These are phyloP conservation scores for Davidsoniella neocaledoniae DNA, from an alignment of 2,329 filamentous ascomycete genomes.

Conservation along the genomic window DNA sequence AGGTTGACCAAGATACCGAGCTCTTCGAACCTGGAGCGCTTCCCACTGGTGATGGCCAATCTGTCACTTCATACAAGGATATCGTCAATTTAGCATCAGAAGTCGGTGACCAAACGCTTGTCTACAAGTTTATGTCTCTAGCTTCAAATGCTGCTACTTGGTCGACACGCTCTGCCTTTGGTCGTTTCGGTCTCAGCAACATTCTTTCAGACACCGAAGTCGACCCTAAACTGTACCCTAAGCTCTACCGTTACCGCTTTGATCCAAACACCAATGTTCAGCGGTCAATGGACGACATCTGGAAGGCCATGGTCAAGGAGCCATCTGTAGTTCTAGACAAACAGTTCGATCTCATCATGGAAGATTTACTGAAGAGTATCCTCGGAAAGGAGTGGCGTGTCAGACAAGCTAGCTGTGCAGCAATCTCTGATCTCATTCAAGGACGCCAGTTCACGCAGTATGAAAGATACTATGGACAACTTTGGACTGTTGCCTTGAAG, in stretches of 20 bases:
- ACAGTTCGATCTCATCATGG: slow-evolving; percentile 78
- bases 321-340: slow-evolving; percentile 56
- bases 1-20: slow-evolving; percentile 79
- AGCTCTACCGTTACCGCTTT: slow-evolving; percentile 85
- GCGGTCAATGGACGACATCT: slow-evolving; percentile 93
- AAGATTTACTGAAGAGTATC: slow-evolving; percentile 71
- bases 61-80: slow-evolving; percentile 91
- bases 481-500: slow-evolving; percentile 75
- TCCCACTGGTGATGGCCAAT: slow-evolving; percentile 75
- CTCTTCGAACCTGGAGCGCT: slow-evolving; percentile 82
- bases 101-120: slow-evolving; percentile 86
- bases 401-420: slow-evolving; percentile 79
- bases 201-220: slow-evolving; percentile 77
- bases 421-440: slow-evolving; percentile 74
- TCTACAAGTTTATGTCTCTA: slow-evolving; percentile 97
- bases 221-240: slow-evolving; percentile 89
- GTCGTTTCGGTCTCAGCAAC: slow-evolving; percentile 78
- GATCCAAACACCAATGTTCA: slow-evolving; percentile 90
- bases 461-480: slow-evolving; percentile 65
- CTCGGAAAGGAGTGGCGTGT: slow-evolving; percentile 86
- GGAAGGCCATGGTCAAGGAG: slow-evolving; percentile 90
- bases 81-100: slow-evolving; percentile 95
- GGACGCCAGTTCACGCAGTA: slow-evolving; percentile 63
- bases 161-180: slow-evolving; percentile 93
- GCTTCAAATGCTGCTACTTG: slow-evolving; percentile 92